Conservation (phyloP, 331 rosid species). For the Quercus tomentella region DNA sequence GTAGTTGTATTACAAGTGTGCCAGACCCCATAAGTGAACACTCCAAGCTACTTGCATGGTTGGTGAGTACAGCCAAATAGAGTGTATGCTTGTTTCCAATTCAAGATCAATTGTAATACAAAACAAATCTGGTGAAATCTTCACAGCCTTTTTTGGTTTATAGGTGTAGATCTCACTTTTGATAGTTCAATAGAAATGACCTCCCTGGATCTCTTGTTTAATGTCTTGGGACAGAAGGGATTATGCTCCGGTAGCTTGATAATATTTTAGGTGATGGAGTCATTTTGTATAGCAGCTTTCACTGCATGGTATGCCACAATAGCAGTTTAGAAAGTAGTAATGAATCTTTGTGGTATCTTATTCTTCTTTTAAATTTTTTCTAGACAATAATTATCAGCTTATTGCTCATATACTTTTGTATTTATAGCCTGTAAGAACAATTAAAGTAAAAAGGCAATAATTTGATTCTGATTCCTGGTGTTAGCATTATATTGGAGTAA, state of each 20-base stretch:
- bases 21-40: neutral
- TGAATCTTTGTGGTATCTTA: neutral
- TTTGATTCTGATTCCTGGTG: neutral
- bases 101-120: neutral
- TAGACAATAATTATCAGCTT: no score
- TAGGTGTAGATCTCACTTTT: neutral
- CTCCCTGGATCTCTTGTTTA: neutral
- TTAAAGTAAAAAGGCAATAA: neutral
- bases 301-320: neutral
- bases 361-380: no score
- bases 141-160: neutral
- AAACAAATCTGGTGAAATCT: neutral
- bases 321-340: neutral
- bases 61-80: neutral
- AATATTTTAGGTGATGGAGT: neutral
- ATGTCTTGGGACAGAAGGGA: neutral
- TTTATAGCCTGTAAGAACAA: neutral
- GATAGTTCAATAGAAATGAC: neutral
- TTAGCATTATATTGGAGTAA: no score
- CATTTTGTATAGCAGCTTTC: neutral
- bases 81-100: neutral
- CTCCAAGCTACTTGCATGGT: neutral
- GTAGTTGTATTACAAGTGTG: neutral
- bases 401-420: no score
- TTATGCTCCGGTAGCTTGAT: neutral